Evolutionary conservation across 495 filamentous ascomycete genomes (phyloP), one percentile per base, ranked within the genome.

Genomic region (Entonaema liquescens): DNA sequence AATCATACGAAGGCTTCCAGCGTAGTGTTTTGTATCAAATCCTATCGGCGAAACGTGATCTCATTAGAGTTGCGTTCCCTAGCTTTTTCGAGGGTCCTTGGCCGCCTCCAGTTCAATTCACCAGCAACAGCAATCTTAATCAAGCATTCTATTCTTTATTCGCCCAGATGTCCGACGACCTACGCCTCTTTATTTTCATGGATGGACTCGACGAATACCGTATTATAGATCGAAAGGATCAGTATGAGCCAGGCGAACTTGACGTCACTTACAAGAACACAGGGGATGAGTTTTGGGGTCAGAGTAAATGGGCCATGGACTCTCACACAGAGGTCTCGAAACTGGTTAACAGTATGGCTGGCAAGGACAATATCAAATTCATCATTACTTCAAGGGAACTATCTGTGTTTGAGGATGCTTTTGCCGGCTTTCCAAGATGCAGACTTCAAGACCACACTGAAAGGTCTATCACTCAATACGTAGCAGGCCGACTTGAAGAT

Each of bases 1-100:
- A 78, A 52, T 79, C 80, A 0, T 77, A 80, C 62, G 66, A 77
- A 40, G 83, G 83, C 2, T 73, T 85, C 11, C 55, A 83, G 1
- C 70, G 79, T 5, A 76, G 77, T 9, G 50, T 83, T 2, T 56
- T 85, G 2, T 80, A 76, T 59, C 73, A 82, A 59, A 72, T 85
- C 31, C 67, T 86, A 15, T 67, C 62, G 0, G 23, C 64, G 26
- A 71, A 70, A 60, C 76, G 64, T 29, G 68, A 71, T 40, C 68
- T 78, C 12, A 77, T 77, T 50, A 65, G 59, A 21, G 62, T 77
- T n/a, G 76, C 74, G 6, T 78, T 78, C 29, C 70, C 76, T 9
- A 75, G 74, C 49, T 78, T 77, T 62, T 72, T 72, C 38, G 70
- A 73, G 19, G 53, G 67, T 21, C 36, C 72, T 15, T 77, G 74